Evolutionary conservation across 805 yeast species (phyloP).

Genomic region (Starmerella lactis-condensi): DNA sequence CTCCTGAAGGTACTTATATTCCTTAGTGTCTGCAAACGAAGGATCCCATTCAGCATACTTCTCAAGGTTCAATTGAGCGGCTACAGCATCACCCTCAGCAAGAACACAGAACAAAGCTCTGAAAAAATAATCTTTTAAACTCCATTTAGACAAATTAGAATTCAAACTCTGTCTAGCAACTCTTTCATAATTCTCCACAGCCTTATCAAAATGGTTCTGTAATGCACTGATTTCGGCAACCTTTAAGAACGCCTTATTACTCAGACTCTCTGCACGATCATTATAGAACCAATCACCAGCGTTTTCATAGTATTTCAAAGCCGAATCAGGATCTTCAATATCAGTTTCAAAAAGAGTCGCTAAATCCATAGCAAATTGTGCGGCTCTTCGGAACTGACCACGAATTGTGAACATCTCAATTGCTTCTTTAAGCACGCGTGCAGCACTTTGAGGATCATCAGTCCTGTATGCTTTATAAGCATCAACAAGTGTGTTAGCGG

Average conservation of each 20-base stretch:
- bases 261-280: constrained; percentile 80
- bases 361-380: constrained; percentile 78
- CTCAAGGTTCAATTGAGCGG: constrained; percentile 55
- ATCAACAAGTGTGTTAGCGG: constrained; percentile 74
- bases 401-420: constrained; percentile 66
- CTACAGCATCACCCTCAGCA: constrained; percentile 69
- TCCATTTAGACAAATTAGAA: constrained; percentile 70
- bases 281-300: constrained; percentile 94
- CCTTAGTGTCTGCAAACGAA: constrained; percentile 44
- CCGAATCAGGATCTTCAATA: constrained; percentile 45
- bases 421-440: constrained; percentile 55
- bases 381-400: constrained; percentile 94
- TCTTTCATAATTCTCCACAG: constrained; percentile 57
- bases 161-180: constrained; percentile 60
- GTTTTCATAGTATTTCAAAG: constrained; percentile 62
- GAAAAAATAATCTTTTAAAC: constrained; percentile 75
- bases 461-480: constrained; percentile 73
- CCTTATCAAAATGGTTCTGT: constrained; percentile 53
- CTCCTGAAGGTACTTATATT: constrained; percentile 46
- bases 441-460: constrained; percentile 58
- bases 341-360: constrained; percentile 72
- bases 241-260: constrained; percentile 72
- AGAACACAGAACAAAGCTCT: constrained; percentile 68
- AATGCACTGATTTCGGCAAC: constrained; percentile 78
- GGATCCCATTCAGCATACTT: constrained; percentile 55